Base-by-base conservation (phyloP, 805 yeast genomes). In the Metschnikowia arizonensis region DNA sequence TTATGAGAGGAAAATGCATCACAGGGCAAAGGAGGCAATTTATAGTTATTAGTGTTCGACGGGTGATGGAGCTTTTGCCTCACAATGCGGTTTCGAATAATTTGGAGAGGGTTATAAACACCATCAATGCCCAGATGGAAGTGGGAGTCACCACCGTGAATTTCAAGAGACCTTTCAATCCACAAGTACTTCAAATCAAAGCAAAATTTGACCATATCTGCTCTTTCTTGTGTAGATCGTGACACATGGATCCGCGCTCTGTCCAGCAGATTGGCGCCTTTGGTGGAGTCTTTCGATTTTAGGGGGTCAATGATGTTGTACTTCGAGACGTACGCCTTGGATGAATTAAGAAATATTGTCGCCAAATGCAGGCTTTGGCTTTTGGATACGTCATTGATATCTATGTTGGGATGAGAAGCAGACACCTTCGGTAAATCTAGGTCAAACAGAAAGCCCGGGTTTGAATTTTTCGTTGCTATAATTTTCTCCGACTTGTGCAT, bases 21-120 rank as follows among this genome's bases (percentile, higher is more conserved):
- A 5, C 86, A 82, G 2, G 88, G 82, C n/a, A 78, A 62, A 11
- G 86, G 85, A 1, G 49, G 45, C 7, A 76, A 69, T 45, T 75
- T 72, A 24, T 75, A 61, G 11, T 19, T 39, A 8, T 39, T 39
- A 14, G 35, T 34, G 1, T 73, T 62, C 21, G 50, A 47, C 2
- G 78, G 74, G 29, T 68, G 65, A 46, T 77, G 78, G 54, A 76
- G 66, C 54, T 75, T 76, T 46, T 74, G 73, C 43, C 86, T 62
- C 3, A 83, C 59, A 53, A 72, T 72, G 47, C 96, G 72, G 62
- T 88, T 84, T 46, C 97, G 67, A 23, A 88, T 79, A n/a, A 82
- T 75, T 62, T 87, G 96, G 35, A 88, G 66, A 3, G 96, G 96
- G 58, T 88, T 88, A 67, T 82, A 88, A 3, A 78, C 75, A 2